These are phyloP conservation scores for Candida chauliodis DNA, from an alignment of 805 yeast species.

Conservation along the genomic window DNA sequence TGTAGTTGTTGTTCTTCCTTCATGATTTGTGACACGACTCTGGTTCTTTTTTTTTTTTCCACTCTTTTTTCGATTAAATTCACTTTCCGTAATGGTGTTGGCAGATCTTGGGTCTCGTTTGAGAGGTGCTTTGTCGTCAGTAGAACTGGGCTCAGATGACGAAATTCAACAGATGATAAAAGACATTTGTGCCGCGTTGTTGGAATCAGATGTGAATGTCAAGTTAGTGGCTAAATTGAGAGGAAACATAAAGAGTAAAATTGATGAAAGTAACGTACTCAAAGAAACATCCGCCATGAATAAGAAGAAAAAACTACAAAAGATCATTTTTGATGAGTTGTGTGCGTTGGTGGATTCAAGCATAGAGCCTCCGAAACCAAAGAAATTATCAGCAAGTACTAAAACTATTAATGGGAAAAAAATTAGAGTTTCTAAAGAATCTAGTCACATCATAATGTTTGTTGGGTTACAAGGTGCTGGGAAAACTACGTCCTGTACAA, in stretches of 20 bases:
- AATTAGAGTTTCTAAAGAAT: slow-evolving; percentile 15
- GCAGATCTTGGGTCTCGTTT: slow-evolving; percentile 44
- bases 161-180: slow-evolving; percentile 60
- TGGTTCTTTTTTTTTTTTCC: slow-evolving; percentile 4
- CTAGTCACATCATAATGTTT: slow-evolving; percentile 78
- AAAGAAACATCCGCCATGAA: slow-evolving; percentile 50
- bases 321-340: slow-evolving; percentile 90
- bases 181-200: slow-evolving; percentile 82
- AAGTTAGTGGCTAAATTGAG: slow-evolving; percentile 75
- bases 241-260: slow-evolving; percentile 46
- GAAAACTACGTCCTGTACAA: slow-evolving; percentile 96
- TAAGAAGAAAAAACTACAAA: slow-evolving; percentile 81
- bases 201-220: slow-evolving; percentile 93
- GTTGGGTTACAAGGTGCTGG: slow-evolving; percentile 99
- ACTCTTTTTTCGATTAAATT: slow-evolving; percentile 2
- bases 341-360: slow-evolving; percentile 79
- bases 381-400: slow-evolving; percentile 51
- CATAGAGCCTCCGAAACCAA: slow-evolving; percentile 68
- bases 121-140: slow-evolving; percentile 40
- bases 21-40: slow-evolving; percentile 6
- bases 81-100: slow-evolving; percentile 32
- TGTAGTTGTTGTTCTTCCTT: slow-evolving; percentile 4
- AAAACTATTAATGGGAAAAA: slow-evolving; percentile 27
- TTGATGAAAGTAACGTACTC: slow-evolving; percentile 48
- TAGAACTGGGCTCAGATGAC: slow-evolving; percentile 37